These are phyloP conservation scores for Russula dissimulans DNA, from an alignment of 768 basidiomycete species.

Conservation along the genomic window DNA sequence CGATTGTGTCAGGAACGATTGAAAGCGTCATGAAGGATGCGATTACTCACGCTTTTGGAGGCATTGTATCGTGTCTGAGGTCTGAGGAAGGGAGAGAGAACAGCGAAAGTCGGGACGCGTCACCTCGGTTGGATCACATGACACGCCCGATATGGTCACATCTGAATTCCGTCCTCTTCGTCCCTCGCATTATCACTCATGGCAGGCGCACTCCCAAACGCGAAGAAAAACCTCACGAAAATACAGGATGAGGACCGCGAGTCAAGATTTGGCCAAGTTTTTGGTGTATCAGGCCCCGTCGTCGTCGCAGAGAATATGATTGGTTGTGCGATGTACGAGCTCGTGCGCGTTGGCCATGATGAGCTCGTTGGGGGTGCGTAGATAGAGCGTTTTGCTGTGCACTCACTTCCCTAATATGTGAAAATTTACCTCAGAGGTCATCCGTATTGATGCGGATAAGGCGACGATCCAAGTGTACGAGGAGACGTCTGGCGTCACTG, in stretches of 20 bases:
- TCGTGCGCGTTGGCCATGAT: conserved; percentile 96
- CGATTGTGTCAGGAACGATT: conserved; percentile 7
- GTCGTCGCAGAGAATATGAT: conserved; percentile 96
- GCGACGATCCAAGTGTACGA: conserved; percentile 99
- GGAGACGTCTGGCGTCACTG: conserved; percentile 97
- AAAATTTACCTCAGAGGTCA: conserved; percentile 70
- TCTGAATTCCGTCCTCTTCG: neutral
- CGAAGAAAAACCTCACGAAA: conserved; percentile 79
- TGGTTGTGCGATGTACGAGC: conserved; percentile 94
- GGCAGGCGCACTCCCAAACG: conserved; percentile 92
- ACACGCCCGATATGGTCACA: conserved; percentile 1
- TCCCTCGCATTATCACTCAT: conserved; percentile 36
- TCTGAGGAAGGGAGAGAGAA: neutral
- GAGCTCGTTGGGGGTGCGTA: conserved; percentile 89
- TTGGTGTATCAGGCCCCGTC: conserved; percentile 96
- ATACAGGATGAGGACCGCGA: conserved; percentile 87
- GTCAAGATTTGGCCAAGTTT: conserved; percentile 79
- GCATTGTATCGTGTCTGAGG: conserved; percentile 42
- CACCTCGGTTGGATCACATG: conserved; percentile 21
- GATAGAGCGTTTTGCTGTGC: neutral
- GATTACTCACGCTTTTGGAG: conserved; percentile 86
- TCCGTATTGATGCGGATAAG: conserved; percentile 96
- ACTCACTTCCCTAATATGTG: neutral
- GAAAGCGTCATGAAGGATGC: neutral
- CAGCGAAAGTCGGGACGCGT: conserved; percentile 25